Evolutionary conservation across 202 grass and related monocot genomes (phyloP), one percentile per base, ranked within the genome.

Genomic region (Eragrostis tef): DNA sequence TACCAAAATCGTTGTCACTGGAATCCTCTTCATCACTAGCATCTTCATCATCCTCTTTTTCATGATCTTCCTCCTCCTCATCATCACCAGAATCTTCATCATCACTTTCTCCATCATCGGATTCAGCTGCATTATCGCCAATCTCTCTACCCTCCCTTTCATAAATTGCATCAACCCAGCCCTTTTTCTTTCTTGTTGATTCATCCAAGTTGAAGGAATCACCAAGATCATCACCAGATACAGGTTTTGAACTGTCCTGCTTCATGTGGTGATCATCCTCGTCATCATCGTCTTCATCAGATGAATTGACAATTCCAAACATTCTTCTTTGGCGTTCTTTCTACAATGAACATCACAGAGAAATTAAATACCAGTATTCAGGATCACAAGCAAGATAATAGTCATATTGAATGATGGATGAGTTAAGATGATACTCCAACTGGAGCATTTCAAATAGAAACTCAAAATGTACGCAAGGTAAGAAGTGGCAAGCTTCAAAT

Each of bases 311-410:
- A 85, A 14, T 85, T 70, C 77, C 90, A 81, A 88, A 63, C 95
- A 94, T 98, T 79, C 95, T 86, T 88, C 95, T 91, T 73, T 87
- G 83, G 43, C 95, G 90, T 58, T 98, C 88, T 67, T 95, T 86
- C 90, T 95, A 83, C 64, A 86, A 79, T 50, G 14, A 29, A 54
- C 22, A 69, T 62, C 74, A 79, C 42, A 83, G 49, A 70, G 45
- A 16, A 45, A 84, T 34, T 77, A 17, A 75, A 65, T 76, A 80
- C 57, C 15, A 80, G 21, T 51, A 75, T n/a, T n/a, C n/a, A n/a
- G n/a, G n/a, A n/a, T n/a, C n/a, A n/a, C n/a, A n/a, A n/a, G n/a
- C n/a, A n/a, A n/a, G n/a, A n/a, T n/a, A n/a, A n/a, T n/a, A n/a
- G n/a, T n/a, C n/a, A n/a, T n/a, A n/a, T n/a, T n/a, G n/a, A n/a